phyloP scores from a whole-genome alignment of 129 eudicot species.

The Flaveria sonorensis region DNA sequence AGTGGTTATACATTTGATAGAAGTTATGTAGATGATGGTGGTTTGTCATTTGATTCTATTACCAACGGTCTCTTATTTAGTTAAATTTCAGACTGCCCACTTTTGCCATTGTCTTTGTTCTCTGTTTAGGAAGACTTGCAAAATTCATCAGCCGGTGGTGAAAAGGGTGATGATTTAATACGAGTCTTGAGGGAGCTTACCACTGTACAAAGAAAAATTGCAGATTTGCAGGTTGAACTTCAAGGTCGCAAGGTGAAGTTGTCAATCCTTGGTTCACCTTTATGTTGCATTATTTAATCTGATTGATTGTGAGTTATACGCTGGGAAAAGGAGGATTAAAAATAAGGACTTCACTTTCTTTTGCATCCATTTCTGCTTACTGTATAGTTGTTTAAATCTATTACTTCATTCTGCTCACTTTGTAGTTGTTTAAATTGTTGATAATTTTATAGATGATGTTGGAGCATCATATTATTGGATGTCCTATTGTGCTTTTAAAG shows the following conservation, averaged over 20 bases:
- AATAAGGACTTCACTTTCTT: too few relatives aligned
- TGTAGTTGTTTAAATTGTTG: too few relatives aligned
- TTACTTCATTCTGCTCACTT: too few relatives aligned
- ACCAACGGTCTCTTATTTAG: not conserved
- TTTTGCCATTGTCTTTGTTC: not conserved
- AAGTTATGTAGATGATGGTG: slow-evolving; percentile 11
- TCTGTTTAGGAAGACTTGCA: slow-evolving; percentile 67
- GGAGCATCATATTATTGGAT: not conserved
- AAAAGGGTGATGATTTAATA: slow-evolving; percentile 82
- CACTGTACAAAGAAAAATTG: slow-evolving; percentile 84
- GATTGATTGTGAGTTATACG: too few relatives aligned
- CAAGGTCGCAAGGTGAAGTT: slow-evolving; percentile 88
- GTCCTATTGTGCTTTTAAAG: not conserved
- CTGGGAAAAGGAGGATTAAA: too few relatives aligned
- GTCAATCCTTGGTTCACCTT: not conserved
- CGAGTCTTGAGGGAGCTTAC: slow-evolving; percentile 86
- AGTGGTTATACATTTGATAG: not conserved
- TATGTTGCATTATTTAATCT: too few relatives aligned
- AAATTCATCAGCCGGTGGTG: slow-evolving; percentile 53
- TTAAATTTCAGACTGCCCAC: not conserved
- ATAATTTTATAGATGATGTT: too few relatives aligned
- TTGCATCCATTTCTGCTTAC: too few relatives aligned
- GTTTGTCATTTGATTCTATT: not conserved
- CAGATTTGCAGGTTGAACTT: slow-evolving; percentile 91
- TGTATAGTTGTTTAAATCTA: too few relatives aligned